Base-by-base conservation (phyloP, 2,329 filamentous ascomycete species). In the Xylariaceae sp. region DNA sequence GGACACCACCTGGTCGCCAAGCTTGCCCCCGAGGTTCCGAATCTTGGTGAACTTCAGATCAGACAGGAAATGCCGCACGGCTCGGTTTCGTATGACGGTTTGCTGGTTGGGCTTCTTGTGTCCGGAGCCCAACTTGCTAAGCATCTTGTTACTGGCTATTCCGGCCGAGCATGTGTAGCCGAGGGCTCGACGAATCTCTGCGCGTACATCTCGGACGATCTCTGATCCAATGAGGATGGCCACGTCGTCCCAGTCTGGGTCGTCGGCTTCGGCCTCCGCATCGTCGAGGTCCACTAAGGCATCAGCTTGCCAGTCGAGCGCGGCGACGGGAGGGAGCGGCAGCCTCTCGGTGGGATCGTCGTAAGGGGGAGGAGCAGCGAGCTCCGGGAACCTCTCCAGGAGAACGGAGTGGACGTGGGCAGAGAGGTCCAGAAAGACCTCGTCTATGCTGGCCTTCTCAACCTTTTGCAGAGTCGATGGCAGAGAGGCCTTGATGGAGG, bases 231-330 rank as follows among this genome's bases (percentile, higher is more conserved):
- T 77, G 19, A 86, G 68, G 55, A 94, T 83, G 12, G 77, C 83
- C 44, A 96, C 72, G 64, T 98, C 92, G 57, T 98, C 90, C 92
- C 92, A 98, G 60, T 98, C 92, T 1, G 87, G 86, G 51, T 93
- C 83, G 46, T 82, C 72, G 14, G 80, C 73, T 57, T 94, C 89
- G 9, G 75, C 74, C 40, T 88, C 75, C 16, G 68, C 66, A 24
- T 77, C 68, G 44, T 92, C 80, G 31, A 94, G 64, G 53, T 89
- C 86, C 12, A 93, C 68, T 35, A 94, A 64, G n/a, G 78, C 82
- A 61, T 94, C 87, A 0, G 81, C 75, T 40, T 80, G 67, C 89
- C 89, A 95, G 53, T 93, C 80, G 13, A 95, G 60, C 1, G 78
- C 83, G 2, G 80, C 82, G 15, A 67, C 49, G 3, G 70, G 59